Evolutionary conservation across 495 filamentous ascomycete species (phyloP), one percentile per base, ranked within the genome.

Genomic region (Filosporella fistucella): DNA sequence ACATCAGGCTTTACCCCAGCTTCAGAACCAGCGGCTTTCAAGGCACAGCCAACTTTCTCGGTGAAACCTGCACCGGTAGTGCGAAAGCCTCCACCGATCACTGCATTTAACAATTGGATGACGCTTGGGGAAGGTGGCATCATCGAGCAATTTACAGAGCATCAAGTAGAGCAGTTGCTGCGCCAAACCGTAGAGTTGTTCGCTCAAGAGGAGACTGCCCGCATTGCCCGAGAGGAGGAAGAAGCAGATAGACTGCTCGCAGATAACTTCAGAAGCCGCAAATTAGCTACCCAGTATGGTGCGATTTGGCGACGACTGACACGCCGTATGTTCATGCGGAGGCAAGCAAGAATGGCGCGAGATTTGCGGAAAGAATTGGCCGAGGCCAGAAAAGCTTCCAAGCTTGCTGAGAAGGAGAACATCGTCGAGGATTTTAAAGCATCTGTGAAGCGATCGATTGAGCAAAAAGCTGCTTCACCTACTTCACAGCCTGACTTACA

Each of bases 291-390:
- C 23, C 76, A 71, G 37, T 79, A 63, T 56, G 70, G 71, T 23
- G 68, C 70, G 38, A 52, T 59, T 10, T 79, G 76, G 76, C 64
- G 67, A 38, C 53, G 71, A 21, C 56, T 50, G 20, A 68, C 69
- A 22, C 58, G 48, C 33, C 48, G 33, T 1, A 23, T 39, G 18
- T 51, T 51, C 48, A 8, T 56, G 24, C 51, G 37, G 24, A 33
- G 58, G 24, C 44, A 33, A 35, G 55, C 48, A 1, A 58, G 49
- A 37, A 51, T 55, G 30, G 55, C 52, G 32, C 43, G 55, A 10
- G 23, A 51, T 42, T 40, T 39, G n/a, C 38, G 55, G 14, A 44
- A 37, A 22, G 47, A 58, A 26, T 47, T 53, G 48, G 52, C 52
- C 8, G 58, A 61, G 28, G 45, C 17, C 17, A 22, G 47, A 9